phyloP scores from a whole-genome alignment of 2,329 filamentous ascomycete genomes.

The Pseudofabraea citricarpa region DNA sequence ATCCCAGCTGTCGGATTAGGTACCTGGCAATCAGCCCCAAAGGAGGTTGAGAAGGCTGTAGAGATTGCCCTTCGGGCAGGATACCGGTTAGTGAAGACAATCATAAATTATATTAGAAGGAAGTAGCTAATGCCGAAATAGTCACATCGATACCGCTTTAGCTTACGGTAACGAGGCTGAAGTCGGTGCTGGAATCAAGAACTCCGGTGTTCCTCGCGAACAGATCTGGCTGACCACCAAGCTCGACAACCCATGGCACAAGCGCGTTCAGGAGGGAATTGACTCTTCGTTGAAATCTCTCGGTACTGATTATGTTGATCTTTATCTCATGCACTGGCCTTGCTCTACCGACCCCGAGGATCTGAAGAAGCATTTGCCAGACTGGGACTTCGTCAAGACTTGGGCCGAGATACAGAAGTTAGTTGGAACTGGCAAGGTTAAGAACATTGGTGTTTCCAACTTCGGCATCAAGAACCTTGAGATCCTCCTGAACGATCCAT shows the following conservation, averaged over 20 bases:
- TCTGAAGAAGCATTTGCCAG: slow-evolving; percentile 61
- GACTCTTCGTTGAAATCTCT: slow-evolving; percentile 55
- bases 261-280: slow-evolving; percentile 59
- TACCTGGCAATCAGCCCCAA: slow-evolving; percentile 71
- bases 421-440: slow-evolving; percentile 62
- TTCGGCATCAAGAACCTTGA: slow-evolving; percentile 78
- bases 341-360: slow-evolving; percentile 57
- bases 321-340: slow-evolving; percentile 72
- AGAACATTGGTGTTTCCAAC: slow-evolving; percentile 83
- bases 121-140: no score
- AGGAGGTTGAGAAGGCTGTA: slow-evolving; percentile 65
- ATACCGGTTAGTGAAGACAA: no score
- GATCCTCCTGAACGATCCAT: slow-evolving; percentile 66
- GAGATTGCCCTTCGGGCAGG: slow-evolving; percentile 62
- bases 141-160: slow-evolving; percentile 66
- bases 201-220: slow-evolving; percentile 58
- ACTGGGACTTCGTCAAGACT: slow-evolving; percentile 81
- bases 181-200: slow-evolving; percentile 60
- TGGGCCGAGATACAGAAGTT: slow-evolving; percentile 71
- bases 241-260: slow-evolving; percentile 76
- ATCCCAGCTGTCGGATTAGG: slow-evolving; percentile 75
- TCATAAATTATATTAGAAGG: no score
- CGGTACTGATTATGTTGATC: slow-evolving; percentile 61
- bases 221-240: slow-evolving; percentile 76
- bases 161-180: slow-evolving; percentile 74